Base-by-base conservation (phyloP, 176 grass and related monocot species). In the Aegilops bicornis region DNA sequence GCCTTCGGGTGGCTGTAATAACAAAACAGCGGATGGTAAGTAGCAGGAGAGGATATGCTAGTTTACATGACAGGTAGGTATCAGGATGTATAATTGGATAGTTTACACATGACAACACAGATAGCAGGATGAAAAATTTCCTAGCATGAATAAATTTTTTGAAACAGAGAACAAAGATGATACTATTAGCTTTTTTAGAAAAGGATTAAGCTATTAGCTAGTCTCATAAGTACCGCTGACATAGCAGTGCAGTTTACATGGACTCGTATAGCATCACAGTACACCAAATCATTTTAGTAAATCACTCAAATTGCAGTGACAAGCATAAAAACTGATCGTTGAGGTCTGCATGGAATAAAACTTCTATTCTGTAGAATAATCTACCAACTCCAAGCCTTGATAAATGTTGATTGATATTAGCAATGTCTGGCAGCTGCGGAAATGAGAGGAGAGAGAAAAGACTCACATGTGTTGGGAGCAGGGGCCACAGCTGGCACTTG, bases 391-490 rank as follows among this genome's bases (percentile, higher is more conserved):
- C 56, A 50, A 52, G 22, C 37, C 32, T 8, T 39, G 20, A 24
- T 59, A 30, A 78, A 58, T 22, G 69, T 83, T 37, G 27, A 20
- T 36, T 79, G 12, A 78, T 72, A 27, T 62, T 63, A 84, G 30
- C 4, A 67, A 43, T 11, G 74, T 11, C 19, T 60, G 32, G 32
- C 48, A 68, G 33, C 50, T 68, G 36, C 27, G 14, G 20, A 59
- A 64, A 63, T 22, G 17, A 40, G 73, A 77, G 65, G 71, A 64
- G 47, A 39, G 58, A 56, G 45, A 81, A 59, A 71, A 3, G 24
- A 90, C 88, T 90, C 29, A 86, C 88, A 90, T 82, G 43, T 48
- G 31, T 67, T 39, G 73, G 81, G 81, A 3, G 31, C 67, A 88
- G 89, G 89, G 75, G 84, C 47, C 80, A 40, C 58, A 48, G 50